Base-by-base conservation (phyloP, 2,329 filamentous ascomycete genomes). In the Cryphonectria carpinicola region DNA sequence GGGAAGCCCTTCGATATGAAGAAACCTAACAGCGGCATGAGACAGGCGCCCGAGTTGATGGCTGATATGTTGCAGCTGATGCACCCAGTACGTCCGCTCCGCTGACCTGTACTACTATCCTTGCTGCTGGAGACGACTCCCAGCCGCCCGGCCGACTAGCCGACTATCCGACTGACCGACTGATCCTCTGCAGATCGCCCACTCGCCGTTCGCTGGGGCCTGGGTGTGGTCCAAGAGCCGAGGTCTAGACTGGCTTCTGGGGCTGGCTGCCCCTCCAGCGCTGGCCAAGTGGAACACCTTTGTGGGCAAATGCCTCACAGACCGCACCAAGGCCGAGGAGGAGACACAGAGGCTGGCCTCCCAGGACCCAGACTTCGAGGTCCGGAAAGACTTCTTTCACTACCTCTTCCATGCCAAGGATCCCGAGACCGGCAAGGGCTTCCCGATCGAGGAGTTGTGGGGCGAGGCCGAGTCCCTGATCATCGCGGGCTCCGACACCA, bases 381-480 rank as follows among this genome's bases (percentile, higher is more conserved):
- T 49, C 2, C 72, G 74, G 49, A 77, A 75, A n/a, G 76, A 77
- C 69, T 76, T 77, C 58, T 77, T 77, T 41, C 71, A 76, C 56
- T 74, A 76, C 41, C 73, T 77, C 25, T 70, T 76, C 60, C 63
- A 71, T 52, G 75, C 74, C 2, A 66, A 66, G n/a, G 76, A 77
- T 8, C 75, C 75, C 1, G 69, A 75, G 54, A 76, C 76, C 1
- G 76, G 76, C 25, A 72, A 32, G 19, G 68, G 68, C 13, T 70
- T 70, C 25, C 63, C 64, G 10, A 43, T 67, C 32, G 68, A 70
- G 43, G 68, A 70, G 65, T 37, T 70, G 8, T 63, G 64, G 68
- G 64, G 64, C 19, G 68, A 70, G 56, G 65, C 68, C 3, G 68
- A 70, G 64, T 70, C 68, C 22, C 32, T 75, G 32, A 71, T 74